A percentile compares a stretch with the other conserved stretches of the same genome.
Evolutionary conservation across 257 asterid species (phyloP).

Genomic region (Solanum pimpinellifolium): DNA sequence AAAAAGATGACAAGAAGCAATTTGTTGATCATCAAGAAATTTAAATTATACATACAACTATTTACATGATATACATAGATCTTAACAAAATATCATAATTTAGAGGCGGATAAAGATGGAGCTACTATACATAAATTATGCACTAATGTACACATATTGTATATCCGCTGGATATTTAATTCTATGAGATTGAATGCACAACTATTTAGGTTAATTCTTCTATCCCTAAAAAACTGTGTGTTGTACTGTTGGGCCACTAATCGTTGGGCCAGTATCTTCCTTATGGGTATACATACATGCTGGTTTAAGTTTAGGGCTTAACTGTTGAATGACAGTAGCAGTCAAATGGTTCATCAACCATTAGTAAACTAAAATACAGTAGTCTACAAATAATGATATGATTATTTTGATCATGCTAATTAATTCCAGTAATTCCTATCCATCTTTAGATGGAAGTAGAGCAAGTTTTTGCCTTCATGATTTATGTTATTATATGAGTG

Average conservation of each 20-base stretch:
- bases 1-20: not conserved
- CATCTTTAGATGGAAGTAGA: not conserved
- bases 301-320: not conserved
- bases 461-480: not conserved
- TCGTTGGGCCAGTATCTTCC: not conserved
- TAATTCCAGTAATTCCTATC: not conserved
- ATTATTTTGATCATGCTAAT: not conserved
- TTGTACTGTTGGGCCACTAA: not conserved
- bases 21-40: not conserved
- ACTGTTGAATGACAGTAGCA: not conserved
- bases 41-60: not conserved
- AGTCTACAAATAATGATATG: not conserved
- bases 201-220: no score
- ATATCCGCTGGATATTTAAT: not conserved
- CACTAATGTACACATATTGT: not conserved
- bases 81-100: not conserved
- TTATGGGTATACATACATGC: not conserved
- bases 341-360: not conserved
- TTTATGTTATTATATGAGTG: not conserved
- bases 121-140: no score
- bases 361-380: not conserved
- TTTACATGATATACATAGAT: not conserved
- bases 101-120: not conserved
- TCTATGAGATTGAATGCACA: no score
- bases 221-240: not conserved